phyloP scores from a whole-genome alignment of 2,329 filamentous ascomycete species.

The Dendryphion nanum region DNA sequence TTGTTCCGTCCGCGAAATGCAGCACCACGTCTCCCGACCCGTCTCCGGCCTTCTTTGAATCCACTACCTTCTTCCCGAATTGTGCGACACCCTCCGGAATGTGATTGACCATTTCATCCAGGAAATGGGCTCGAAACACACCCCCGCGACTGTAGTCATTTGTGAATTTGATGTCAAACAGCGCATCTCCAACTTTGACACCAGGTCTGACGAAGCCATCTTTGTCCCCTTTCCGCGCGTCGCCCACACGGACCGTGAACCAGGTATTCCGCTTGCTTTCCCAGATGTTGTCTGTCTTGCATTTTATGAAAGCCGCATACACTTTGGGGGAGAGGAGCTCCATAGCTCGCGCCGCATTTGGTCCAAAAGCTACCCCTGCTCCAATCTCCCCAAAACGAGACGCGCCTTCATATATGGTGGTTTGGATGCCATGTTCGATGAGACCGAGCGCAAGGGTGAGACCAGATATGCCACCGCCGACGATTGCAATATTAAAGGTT shows the following conservation, averaged over 20 bases:
- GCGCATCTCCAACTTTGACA: slow-evolving; percentile 28
- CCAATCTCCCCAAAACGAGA: slow-evolving; percentile 57
- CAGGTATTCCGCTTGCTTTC: slow-evolving; percentile 20
- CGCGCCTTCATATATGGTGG: slow-evolving; percentile 58
- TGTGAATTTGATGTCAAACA: slow-evolving; percentile 27
- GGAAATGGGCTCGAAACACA: slow-evolving; percentile 50
- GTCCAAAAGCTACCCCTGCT: slow-evolving; percentile 57
- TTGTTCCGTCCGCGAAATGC: slow-evolving; percentile 48
- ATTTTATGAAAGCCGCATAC: slow-evolving; percentile 41
- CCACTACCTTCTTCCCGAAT: slow-evolving; percentile 43
- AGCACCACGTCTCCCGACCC: slow-evolving; percentile 36
- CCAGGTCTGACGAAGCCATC: slow-evolving; percentile 26
- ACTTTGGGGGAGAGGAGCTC: slow-evolving; percentile 49
- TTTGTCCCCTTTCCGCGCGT: slow-evolving; percentile 28
- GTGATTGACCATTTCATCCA: slow-evolving; percentile 51
- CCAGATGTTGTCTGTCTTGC: slow-evolving; percentile 40
- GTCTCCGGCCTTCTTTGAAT: slow-evolving; percentile 27
- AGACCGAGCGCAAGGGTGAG: slow-evolving; percentile 56
- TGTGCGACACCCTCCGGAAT: slow-evolving; percentile 45
- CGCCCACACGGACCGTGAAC: slow-evolving; percentile 34
- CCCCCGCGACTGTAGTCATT: slow-evolving; percentile 28
- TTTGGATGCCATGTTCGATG: slow-evolving; percentile 44
- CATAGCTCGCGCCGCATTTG: slow-evolving; percentile 57
- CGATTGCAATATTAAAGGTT: slow-evolving; percentile 53
- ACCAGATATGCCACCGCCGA: slow-evolving; percentile 61